These are phyloP conservation scores for Serpula lacrymans DNA, from an alignment of 768 basidiomycete species.

Conservation along the genomic window DNA sequence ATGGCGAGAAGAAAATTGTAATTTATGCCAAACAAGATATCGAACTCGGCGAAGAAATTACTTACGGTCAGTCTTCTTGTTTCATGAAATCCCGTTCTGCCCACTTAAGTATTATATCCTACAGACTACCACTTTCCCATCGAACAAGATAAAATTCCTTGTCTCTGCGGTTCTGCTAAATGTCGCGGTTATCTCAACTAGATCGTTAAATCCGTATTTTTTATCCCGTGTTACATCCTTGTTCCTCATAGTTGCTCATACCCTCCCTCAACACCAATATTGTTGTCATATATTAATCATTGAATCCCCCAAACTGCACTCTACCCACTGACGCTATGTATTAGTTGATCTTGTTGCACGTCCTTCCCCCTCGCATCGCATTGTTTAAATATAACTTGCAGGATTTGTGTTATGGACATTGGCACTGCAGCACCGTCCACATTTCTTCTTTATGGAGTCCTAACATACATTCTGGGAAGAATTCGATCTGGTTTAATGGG, in stretches of 20 bases:
- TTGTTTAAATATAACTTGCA: too few relatives aligned
- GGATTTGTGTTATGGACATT: too few relatives aligned
- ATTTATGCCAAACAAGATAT: conserved; percentile 98
- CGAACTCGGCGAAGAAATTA: conserved; percentile 96
- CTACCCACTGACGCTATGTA: too few relatives aligned
- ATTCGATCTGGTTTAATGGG: too few relatives aligned
- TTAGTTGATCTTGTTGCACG: conserved; percentile 25
- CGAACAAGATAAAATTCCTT: conserved; percentile 96
- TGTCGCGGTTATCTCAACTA: conserved; percentile 97
- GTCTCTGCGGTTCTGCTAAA: conserved; percentile 84
- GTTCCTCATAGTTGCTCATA: conserved; percentile 10
- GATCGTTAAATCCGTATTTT: conserved; percentile 24
- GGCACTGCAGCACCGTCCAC: too few relatives aligned
- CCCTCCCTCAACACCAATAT: conserved; percentile 14
- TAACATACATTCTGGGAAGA: too few relatives aligned
- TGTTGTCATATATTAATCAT: too few relatives aligned
- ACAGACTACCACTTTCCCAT: conserved; percentile 98
- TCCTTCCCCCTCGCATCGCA: conserved; percentile 4
- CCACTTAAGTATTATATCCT: conserved; percentile 1
- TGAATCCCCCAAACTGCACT: too few relatives aligned
- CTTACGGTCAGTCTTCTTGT: conserved; percentile 78
- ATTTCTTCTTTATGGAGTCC: too few relatives aligned
- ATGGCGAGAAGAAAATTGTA: conserved; percentile 95
- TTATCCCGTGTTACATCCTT: conserved; percentile 7
- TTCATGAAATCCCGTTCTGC: neutral